phyloP scores from a whole-genome alignment of 208 protist species.

The Herpetomonas muscarum region DNA sequence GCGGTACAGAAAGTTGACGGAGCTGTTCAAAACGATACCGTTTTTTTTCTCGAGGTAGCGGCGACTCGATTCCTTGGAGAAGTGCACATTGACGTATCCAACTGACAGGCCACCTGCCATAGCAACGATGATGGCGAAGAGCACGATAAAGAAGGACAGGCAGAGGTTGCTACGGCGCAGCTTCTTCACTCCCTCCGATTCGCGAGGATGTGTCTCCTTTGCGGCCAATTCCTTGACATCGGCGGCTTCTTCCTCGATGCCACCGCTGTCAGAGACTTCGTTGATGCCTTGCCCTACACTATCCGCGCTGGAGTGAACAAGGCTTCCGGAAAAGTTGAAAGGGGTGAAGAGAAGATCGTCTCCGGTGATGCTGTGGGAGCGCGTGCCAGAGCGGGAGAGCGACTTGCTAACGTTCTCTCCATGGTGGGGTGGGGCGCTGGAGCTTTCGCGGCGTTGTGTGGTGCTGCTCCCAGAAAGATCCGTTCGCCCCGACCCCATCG shows the following conservation, averaged over 20 bases:
- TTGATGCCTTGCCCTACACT: too few species aligned
- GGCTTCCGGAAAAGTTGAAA: too few species aligned
- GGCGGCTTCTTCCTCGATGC: neutral
- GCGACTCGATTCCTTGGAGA: slow-evolving; percentile 19
- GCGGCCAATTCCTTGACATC: neutral
- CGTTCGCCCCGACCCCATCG: too few species aligned
- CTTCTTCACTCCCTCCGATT: slow-evolving; percentile 1
- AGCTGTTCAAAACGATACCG: slow-evolving; percentile 43
- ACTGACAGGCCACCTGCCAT: slow-evolving; percentile 30
- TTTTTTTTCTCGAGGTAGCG: slow-evolving; percentile 21
- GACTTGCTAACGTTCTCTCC: too few species aligned
- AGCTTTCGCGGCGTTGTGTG: too few species aligned
- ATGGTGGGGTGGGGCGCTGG: too few species aligned
- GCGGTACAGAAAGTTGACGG: slow-evolving; percentile 16
- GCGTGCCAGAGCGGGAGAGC: too few species aligned
- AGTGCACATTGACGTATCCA: slow-evolving; percentile 34
- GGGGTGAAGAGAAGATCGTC: too few species aligned
- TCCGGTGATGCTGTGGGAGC: too few species aligned
- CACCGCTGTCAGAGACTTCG: neutral
- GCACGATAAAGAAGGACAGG: slow-evolving; percentile 15
- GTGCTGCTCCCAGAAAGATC: too few species aligned
- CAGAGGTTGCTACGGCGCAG: slow-evolving; percentile 27
- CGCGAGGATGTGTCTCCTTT: neutral
- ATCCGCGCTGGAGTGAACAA: too few species aligned
- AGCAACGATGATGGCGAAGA: slow-evolving; percentile 36